Conservation (phyloP, 768 basidiomycete genomes). For the Coprinellus micaceus region DNA sequence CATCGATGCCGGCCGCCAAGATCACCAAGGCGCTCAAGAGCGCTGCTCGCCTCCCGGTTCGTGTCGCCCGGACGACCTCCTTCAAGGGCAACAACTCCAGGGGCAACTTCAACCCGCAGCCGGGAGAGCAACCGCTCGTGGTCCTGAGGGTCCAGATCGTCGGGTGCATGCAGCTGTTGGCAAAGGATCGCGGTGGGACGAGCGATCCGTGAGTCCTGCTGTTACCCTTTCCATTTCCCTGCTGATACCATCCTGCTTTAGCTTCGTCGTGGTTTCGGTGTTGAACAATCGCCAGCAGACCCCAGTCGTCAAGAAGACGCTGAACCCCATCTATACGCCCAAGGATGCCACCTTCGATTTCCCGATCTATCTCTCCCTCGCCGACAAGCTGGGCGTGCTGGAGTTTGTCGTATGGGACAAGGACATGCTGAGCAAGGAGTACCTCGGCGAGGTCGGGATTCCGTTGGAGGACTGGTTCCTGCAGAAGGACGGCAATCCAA, state of each 20-base stretch:
- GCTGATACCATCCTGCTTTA: conserved; percentile 26
- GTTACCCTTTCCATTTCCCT: too few relatives aligned
- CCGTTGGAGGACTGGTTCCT: conserved; percentile 81
- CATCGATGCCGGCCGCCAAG: conserved; percentile 24
- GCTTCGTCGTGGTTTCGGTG: conserved; percentile 67
- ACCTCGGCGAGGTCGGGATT: conserved; percentile 83
- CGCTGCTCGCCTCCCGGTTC: conserved; percentile 49
- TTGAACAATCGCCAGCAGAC: conserved; percentile 63
- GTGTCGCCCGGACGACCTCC: conserved; percentile 30
- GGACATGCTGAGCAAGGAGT: conserved; percentile 87
- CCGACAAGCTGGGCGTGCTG: conserved; percentile 66
- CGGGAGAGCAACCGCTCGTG: conserved; percentile 66
- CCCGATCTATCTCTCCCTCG: conserved; percentile 74
- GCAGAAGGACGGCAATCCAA: conserved; percentile 14
- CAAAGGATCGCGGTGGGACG: conserved; percentile 64
- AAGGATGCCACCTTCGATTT: conserved; percentile 88
- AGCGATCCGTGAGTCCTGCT: conserved; percentile 68
- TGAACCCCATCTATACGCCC: conserved; percentile 61
- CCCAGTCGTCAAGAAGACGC: conserved; percentile 66
- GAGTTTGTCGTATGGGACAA: conserved; percentile 94
- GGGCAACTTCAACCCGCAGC: conserved; percentile 34
- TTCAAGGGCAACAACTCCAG: conserved; percentile 21
- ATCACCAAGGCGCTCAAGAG: conserved; percentile 58
- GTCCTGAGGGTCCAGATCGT: conserved; percentile 66
- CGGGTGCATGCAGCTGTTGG: conserved; percentile 55